Conservation (phyloP, 2,329 filamentous ascomycete species). For the Massarina eburnea region DNA sequence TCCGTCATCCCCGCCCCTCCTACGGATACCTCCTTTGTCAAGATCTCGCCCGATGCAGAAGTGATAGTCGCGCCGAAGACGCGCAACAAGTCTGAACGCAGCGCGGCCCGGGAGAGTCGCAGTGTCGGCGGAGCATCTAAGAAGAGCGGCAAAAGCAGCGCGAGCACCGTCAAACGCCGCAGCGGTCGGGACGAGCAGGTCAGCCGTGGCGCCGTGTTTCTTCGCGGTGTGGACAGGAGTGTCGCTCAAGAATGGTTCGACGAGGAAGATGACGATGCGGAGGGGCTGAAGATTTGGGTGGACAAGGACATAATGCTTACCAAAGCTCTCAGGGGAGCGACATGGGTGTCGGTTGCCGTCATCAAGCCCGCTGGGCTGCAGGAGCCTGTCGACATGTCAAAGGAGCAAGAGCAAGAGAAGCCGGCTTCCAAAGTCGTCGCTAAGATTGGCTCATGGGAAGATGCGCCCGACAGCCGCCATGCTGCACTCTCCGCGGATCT, state of each 20-base stretch:
- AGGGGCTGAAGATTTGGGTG: slow-evolving; percentile 76
- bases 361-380: slow-evolving; percentile 79
- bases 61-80: slow-evolving; percentile 96
- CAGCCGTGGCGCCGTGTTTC: slow-evolving; percentile 67
- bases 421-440: slow-evolving; percentile 72
- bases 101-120: slow-evolving; percentile 68
- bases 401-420: slow-evolving; percentile 62
- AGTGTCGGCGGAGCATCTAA: slow-evolving; percentile 80
- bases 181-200: slow-evolving; percentile 65
- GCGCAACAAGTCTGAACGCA: slow-evolving; percentile 67
- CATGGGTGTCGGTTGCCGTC: slow-evolving; percentile 81
- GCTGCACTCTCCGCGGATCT: slow-evolving; percentile 76
- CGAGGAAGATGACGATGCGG: slow-evolving; percentile 50
- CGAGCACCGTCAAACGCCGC: slow-evolving; percentile 68
- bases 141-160: slow-evolving; percentile 73
- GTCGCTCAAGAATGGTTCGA: slow-evolving; percentile 78
- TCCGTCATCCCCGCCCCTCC: slow-evolving; percentile 76
- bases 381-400: slow-evolving; percentile 70
- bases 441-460: slow-evolving; percentile 75
- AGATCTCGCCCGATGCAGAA: slow-evolving; percentile 90
- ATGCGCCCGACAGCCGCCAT: slow-evolving; percentile 80
- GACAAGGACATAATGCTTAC: slow-evolving; percentile 74
- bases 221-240: slow-evolving; percentile 74
- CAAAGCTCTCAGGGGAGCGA: slow-evolving; percentile 73
- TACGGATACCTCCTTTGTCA: slow-evolving; percentile 75